Conservation (phyloP, 1,284 basidiomycete genomes). For the Fomes fomentarius region DNA sequence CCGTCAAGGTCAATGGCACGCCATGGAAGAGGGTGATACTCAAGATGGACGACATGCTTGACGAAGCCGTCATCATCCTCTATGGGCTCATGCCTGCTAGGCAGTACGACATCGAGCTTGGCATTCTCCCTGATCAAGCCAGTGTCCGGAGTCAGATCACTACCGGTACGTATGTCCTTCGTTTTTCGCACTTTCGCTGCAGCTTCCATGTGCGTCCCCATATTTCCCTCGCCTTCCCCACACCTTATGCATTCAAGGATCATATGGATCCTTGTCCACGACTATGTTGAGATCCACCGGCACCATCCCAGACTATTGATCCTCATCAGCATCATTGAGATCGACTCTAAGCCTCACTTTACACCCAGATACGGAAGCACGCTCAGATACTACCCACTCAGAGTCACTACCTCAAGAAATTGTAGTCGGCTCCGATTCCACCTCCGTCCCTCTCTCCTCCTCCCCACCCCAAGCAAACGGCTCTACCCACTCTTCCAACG, state of each 20-base stretch:
- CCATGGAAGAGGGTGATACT: constrained; percentile 78
- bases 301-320: too few relatives aligned
- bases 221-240: too few relatives aligned
- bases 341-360: too few relatives aligned
- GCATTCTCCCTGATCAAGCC: constrained; percentile 63
- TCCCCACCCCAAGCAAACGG: constrained; percentile 16
- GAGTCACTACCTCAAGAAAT: constrained; percentile 17
- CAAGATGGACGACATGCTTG: constrained; percentile 72
- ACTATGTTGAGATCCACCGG: too few relatives aligned
- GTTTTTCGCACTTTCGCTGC: not conserved
- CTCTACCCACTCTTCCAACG: constrained; percentile 1
- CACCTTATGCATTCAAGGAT: too few relatives aligned
- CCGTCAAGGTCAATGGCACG: constrained; percentile 75
- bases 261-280: too few relatives aligned
- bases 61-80: constrained; percentile 81
- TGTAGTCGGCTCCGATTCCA: constrained; percentile 13
- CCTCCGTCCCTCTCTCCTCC: constrained; percentile 14
- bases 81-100: constrained; percentile 80
- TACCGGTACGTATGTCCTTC: constrained; percentile 53
- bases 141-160: constrained; percentile 60
- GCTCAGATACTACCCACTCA: constrained; percentile 15
- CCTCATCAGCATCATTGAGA: too few relatives aligned
- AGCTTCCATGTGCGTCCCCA: constrained; percentile 11
- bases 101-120: constrained; percentile 80
- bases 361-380: constrained; percentile 21